Base-by-base conservation (phyloP, 2,329 filamentous ascomycete genomes). In the Colletotrichum limetticola region DNA sequence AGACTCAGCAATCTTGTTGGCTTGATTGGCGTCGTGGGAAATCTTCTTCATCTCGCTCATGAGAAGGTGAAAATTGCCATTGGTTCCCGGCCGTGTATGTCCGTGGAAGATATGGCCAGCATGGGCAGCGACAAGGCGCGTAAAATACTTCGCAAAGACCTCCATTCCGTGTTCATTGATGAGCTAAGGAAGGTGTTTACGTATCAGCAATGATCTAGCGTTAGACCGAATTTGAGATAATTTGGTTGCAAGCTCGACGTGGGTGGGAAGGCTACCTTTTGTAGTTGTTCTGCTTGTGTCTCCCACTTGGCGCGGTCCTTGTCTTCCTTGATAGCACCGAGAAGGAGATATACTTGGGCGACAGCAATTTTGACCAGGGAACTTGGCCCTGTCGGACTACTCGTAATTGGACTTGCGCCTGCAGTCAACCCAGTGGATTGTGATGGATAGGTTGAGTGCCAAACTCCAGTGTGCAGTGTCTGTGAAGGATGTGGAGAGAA, bases 151-250 rank as follows among this genome's bases (percentile, higher is more conserved):
- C 74, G 94, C 92, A 83, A 95, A 98, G 81, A 98, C 95, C 89
- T 99, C 97, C 96, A 99, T 99, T 81, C 95, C 95, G 95, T 97
- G 93, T 80, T 96, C 95, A 91, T 98, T 93, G 86, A 98, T 93
- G 82, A 98, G 92, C 94, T 98, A 76, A n/a, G 75, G 46, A 46
- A 35, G 35, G 11, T 3, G 4, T 30, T 22, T 53, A 32, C 37
- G 72, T 24, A 68, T 79, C 56, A 78, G 76, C 61, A 59, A 4
- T 11, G 6, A 32, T 14, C 19, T 9, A n/a, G 42, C 22, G 26
- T 35, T n/a, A n/a, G 7, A 42, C 22, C 14, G 30, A 57, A 30
- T 19, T 14, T 32, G 52, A 26, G 24, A 68, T 24, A 35, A 26
- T 8, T 46, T 46, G 64, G 64, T 64, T 62, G 62, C 42, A 68